Evolutionary conservation across 1,139 yeast species (phyloP).

Genomic region (Yamadazyma atmosphaerica): DNA sequence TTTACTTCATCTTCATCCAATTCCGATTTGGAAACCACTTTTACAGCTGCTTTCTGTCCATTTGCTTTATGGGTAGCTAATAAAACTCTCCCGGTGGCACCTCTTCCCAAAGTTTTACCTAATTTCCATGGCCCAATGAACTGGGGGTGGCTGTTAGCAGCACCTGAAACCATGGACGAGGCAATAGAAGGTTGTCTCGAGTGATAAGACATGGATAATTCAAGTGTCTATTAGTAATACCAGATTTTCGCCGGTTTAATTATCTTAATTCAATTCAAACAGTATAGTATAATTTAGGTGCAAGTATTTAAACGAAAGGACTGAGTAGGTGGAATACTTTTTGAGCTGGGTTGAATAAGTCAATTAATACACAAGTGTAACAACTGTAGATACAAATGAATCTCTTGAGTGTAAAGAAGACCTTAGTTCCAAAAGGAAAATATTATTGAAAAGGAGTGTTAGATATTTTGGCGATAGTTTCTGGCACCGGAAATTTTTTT

Average conservation of each 20-base stretch:
- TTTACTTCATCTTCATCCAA: slow-evolving; percentile 40
- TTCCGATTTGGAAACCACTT: slow-evolving; percentile 70
- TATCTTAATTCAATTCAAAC: background rate
- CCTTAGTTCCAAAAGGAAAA: slow-evolving; percentile 7
- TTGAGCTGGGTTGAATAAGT: too few species aligned
- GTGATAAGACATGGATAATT: slow-evolving; percentile 30
- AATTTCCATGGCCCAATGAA: slow-evolving; percentile 78
- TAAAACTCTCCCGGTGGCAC: slow-evolving; percentile 79
- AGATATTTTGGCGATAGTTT: background rate
- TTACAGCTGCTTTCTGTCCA: slow-evolving; percentile 79
- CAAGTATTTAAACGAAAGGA: slow-evolving; percentile 5
- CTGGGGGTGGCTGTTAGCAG: slow-evolving; percentile 36
- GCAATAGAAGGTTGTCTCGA: slow-evolving; percentile 44
- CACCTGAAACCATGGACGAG: slow-evolving; percentile 32
- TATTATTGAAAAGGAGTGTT: slow-evolving; percentile 17
- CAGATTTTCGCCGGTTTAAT: too few species aligned
- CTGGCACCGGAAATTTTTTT: slow-evolving; percentile 2
- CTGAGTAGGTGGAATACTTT: background rate
- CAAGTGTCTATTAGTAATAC: background rate
- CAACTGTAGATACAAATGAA: too few species aligned
- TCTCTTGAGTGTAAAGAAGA: background rate
- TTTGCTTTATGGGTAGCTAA: slow-evolving; percentile 67
- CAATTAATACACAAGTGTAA: too few species aligned
- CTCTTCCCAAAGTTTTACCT: slow-evolving; percentile 78
- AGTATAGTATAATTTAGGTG: background rate